Percentiles rank a stretch among this genome's conserved stretches.
Conservation (phyloP, 306 rosid genomes). For the Sesbania bispinosa region DNA sequence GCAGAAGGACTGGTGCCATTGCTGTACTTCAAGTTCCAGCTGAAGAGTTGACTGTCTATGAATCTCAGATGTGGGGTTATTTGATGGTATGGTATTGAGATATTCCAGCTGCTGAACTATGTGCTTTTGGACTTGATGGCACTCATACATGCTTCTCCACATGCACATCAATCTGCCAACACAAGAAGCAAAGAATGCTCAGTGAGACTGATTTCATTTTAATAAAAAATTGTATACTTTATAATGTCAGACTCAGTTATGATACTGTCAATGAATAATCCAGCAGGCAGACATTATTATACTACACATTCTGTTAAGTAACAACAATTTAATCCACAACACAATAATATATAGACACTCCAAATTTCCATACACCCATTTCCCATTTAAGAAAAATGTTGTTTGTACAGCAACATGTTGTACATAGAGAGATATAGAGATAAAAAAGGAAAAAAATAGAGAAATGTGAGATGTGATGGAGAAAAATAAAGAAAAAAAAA, state of each 20-base stretch:
- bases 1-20: slow-evolving; percentile 91
- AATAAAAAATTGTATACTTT: not conserved
- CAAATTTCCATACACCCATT: too few relatives aligned
- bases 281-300: not conserved
- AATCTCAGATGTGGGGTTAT: slow-evolving; percentile 80
- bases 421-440: too few relatives aligned
- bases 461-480: too few relatives aligned
- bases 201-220: slow-evolving; percentile 6
- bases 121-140: slow-evolving; percentile 96
- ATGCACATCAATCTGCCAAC: slow-evolving; percentile 81
- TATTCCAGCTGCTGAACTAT: slow-evolving; percentile 93
- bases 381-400: too few relatives aligned
- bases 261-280: not conserved
- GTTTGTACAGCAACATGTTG: too few relatives aligned
- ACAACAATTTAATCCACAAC: not conserved
- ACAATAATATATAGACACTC: too few relatives aligned
- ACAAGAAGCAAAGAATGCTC: not conserved
- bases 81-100: slow-evolving; percentile 73
- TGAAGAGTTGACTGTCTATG: slow-evolving; percentile 87
- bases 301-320: slow-evolving; percentile 23
- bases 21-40: slow-evolving; percentile 88
- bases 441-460: too few relatives aligned
- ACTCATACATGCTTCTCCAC: slow-evolving; percentile 99
- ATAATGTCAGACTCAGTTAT: slow-evolving; percentile 1
- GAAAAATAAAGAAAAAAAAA: too few relatives aligned